Conservation (phyloP, 345 rosid species). For the Isatis tinctoria region DNA sequence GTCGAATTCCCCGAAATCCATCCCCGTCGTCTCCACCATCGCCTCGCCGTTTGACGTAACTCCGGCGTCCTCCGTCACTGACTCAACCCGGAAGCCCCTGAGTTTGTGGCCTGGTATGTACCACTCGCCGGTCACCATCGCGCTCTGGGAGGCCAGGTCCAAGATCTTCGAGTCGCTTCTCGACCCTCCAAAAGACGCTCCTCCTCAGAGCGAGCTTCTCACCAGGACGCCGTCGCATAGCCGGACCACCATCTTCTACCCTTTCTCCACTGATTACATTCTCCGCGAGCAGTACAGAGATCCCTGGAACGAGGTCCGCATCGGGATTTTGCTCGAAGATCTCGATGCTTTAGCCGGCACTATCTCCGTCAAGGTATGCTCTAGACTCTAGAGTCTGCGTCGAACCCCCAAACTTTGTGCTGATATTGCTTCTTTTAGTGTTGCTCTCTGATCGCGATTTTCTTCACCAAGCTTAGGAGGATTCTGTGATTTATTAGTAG, state of each 20-base stretch:
- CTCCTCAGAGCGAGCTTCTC: constrained; percentile 70
- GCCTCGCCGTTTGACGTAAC: constrained; percentile 38
- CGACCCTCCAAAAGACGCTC: constrained; percentile 81
- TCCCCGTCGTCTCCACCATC: constrained; percentile 63
- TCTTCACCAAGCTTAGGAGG: not conserved
- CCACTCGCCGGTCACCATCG: constrained; percentile 74
- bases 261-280: constrained; percentile 60
- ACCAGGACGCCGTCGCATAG: constrained; percentile 58
- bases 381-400: not conserved
- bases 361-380: constrained; percentile 81
- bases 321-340: constrained; percentile 84
- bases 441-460: not conserved
- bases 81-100: constrained; percentile 53
- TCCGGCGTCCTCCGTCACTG: constrained; percentile 12
- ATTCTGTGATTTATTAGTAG: not conserved
- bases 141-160: constrained; percentile 82
- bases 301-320: constrained; percentile 90
- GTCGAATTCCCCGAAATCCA: constrained; percentile 38
- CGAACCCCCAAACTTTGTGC: not conserved
- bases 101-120: constrained; percentile 92
- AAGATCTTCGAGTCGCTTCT: constrained; percentile 64
- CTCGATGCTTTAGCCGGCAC: constrained; percentile 92
- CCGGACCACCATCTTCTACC: constrained; percentile 62
- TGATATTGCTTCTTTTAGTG: not conserved
- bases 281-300: constrained; percentile 81